Evolutionary conservation across 2,329 filamentous ascomycete species (phyloP), one percentile per base, ranked within the genome.

Genomic region (Beauveria sp.): DNA sequence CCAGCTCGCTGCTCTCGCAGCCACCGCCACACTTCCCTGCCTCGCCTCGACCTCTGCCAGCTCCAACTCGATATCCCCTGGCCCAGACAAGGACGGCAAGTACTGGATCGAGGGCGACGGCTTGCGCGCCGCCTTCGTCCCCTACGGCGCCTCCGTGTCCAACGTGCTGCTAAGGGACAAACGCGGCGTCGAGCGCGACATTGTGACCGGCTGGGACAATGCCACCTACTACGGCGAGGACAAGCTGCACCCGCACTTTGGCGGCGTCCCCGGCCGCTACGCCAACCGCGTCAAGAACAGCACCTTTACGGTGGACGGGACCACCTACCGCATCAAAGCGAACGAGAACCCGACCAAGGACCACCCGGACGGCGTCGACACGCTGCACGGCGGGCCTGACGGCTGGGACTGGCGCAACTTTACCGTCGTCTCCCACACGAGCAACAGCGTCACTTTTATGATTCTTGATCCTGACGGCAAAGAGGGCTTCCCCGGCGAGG

Each of bases 341-440:
- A 91, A 91, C 71, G 87, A 88, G 71, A 81, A 87, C 67, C 79
- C 81, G 1, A 82, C 79, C 1, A 59, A 73, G 2, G 77, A 72
- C 5, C 67, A 78, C 42, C 83, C 83, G 0, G 67, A 79, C 0
- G 85, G 85, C 7, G 74, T 81, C 18, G 77, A 90, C 74, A 89
- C 86, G 6, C 78, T 91, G 45, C 88, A 91, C 70, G 87, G 88
- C 56, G 87, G 87, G 8, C 79, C 83, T 0, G 78, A 89, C 67
- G 88, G 88, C 51, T 91, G 89, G 87, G 89, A 92, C 71, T 90
- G 81, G 75, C 81, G 88, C 65, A 90, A 92, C 75, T 93, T 89
- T 73, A 90, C 86, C 30, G 85, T 93, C 24, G 83, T 86, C n/a
- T 77, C 87, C 3, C 81, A 91, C 74, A 86, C 84, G 12, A 73